Base-by-base conservation (phyloP, 1,139 yeast species). In the Suhomyces bokatorum region DNA sequence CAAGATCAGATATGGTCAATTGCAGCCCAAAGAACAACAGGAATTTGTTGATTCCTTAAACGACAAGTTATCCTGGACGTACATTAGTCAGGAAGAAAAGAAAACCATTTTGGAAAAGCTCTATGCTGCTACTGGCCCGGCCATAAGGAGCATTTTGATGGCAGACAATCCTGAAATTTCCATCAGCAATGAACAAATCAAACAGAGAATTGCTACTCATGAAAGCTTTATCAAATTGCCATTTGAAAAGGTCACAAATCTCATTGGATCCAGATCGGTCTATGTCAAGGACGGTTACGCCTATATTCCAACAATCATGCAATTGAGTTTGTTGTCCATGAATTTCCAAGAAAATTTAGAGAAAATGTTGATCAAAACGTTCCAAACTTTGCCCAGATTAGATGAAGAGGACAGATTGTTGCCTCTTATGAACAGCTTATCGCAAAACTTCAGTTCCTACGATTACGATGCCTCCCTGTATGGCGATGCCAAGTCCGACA, bases 381-480 rank as follows among this genome's bases (percentile, higher is more conserved):
- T 89, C 56, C 87, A 86, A 55, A 78, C 87, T 20, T 69, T 91
- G 43, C 96, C 97, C 3, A 75, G 95, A 15, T 70, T 93, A 44
- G 97, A 90, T 58, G 98, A 93, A 67, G 97, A 91, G 59, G 96
- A 90, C 60, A 75, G 99, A 48, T 66, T 93, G 39, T 69, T 89
- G 37, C 98, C 98, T 0, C 80, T 95, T 26, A 72, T 93, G 49
- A 81, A 82, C 58, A 90, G 90, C 57, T 67, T 93, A 43, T 81
- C 95, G 0, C 77, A 79, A 34, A 95, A 95, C 45, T 88, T 87
- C 60, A 73, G 83, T 2, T 74, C 78, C 50, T 62, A 78, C 49
- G 83, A 85, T 54, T 83, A 79, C 52, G 76, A 71, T 39, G 54
- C 66, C 2, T 56, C 56, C 35, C 60, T 62, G 30, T 59, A 55